Conservation (phyloP, 148 eudicot genomes). For the Limonium bicolor region DNA sequence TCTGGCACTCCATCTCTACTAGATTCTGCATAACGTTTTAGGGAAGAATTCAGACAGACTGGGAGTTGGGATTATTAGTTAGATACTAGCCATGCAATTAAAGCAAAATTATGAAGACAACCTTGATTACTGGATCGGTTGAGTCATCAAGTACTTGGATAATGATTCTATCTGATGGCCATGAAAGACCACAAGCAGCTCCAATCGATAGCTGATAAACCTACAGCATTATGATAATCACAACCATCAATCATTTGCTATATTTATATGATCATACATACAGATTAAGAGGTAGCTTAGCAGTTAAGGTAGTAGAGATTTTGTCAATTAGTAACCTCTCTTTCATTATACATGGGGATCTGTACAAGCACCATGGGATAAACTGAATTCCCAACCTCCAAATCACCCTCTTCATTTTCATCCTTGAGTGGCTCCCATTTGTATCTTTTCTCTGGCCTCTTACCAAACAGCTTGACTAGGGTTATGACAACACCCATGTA, state of each 20-base stretch:
- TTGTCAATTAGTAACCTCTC: conserved; percentile 23
- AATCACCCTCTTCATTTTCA: conserved; percentile 31
- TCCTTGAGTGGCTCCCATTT: conserved; percentile 32
- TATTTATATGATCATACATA: background rate
- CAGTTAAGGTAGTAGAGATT: background rate
- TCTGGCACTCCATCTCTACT: conserved; percentile 41
- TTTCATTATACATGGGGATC: conserved; percentile 65
- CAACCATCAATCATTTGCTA: too few species aligned
- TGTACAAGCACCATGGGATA: conserved; percentile 57
- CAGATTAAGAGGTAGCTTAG: background rate
- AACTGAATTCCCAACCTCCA: conserved; percentile 34
- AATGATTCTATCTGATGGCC: conserved; percentile 57
- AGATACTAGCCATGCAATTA: too few species aligned
- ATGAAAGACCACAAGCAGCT: conserved; percentile 57
- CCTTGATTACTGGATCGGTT: conserved; percentile 33
- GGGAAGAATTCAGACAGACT: background rate
- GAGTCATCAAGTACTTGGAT: conserved; percentile 58
- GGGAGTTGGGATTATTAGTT: too few species aligned
- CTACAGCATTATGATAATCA: conserved; percentile 18
- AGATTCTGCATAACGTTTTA: conserved; percentile 12
- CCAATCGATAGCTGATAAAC: conserved; percentile 53
- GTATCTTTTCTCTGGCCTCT: conserved; percentile 37
- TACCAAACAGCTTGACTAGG: conserved; percentile 28
- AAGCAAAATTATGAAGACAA: too few species aligned
- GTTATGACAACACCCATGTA: conserved; percentile 33